Percentiles rank a stretch among this genome's conserved stretches.
Evolutionary conservation across 2,329 filamentous ascomycete species (phyloP).

Genomic region (Fusarium paranaense): DNA sequence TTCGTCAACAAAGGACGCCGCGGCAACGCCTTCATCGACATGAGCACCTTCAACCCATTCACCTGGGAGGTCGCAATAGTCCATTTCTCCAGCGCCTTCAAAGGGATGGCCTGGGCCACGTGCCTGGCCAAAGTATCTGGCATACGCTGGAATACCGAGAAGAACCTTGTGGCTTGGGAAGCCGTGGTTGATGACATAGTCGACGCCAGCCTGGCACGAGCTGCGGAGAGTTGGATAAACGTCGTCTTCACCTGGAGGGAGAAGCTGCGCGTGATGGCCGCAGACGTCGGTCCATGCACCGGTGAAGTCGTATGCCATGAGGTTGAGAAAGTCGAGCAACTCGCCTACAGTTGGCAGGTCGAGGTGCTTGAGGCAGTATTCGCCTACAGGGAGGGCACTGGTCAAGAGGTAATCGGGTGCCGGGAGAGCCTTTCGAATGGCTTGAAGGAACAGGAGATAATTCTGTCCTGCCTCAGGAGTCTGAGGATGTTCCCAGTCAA

Average conservation of each 20-base stretch:
- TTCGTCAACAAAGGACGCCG: slow-evolving; percentile 67
- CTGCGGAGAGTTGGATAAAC: slow-evolving; percentile 45
- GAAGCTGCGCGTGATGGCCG: slow-evolving; percentile 74
- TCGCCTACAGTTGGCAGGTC: slow-evolving; percentile 62
- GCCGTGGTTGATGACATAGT: slow-evolving; percentile 63
- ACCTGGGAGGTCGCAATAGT: slow-evolving; percentile 71
- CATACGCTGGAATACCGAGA: slow-evolving; percentile 73
- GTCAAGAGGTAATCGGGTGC: slow-evolving; percentile 68
- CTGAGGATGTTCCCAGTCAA: slow-evolving; percentile 77
- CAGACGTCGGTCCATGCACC: slow-evolving; percentile 71
- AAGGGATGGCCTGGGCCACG: slow-evolving; percentile 64
- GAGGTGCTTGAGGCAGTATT: slow-evolving; percentile 72
- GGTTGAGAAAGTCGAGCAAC: slow-evolving; percentile 71
- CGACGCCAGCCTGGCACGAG: slow-evolving; percentile 67
- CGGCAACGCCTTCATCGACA: slow-evolving; percentile 64
- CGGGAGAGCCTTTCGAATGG: slow-evolving; percentile 66
- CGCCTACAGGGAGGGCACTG: slow-evolving; percentile 71
- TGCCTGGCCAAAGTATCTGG: slow-evolving; percentile 69
- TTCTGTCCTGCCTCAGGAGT: slow-evolving; percentile 65
- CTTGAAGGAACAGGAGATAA: slow-evolving; percentile 67
- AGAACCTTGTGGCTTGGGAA: slow-evolving; percentile 70
- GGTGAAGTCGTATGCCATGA: slow-evolving; percentile 78
- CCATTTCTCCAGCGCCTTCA: slow-evolving; percentile 64
- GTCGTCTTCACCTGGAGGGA: slow-evolving; percentile 51
- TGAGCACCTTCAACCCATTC: slow-evolving; percentile 55